Evolutionary conservation across 805 yeast species (phyloP), one percentile per base, ranked within the genome.

Genomic region (Kazachstania martiniae): DNA sequence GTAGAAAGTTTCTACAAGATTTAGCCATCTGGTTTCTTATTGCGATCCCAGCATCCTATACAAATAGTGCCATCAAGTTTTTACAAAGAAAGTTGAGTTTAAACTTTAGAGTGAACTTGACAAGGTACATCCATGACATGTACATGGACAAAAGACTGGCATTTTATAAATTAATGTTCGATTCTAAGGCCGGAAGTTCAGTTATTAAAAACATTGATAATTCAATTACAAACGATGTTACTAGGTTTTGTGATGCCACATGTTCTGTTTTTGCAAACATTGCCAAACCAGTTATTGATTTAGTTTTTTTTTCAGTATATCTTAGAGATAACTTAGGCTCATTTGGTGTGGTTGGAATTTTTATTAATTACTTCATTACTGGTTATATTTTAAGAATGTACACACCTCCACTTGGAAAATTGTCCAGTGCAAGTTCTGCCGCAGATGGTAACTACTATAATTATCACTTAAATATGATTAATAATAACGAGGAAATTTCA

Each of bases 1-100:
- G 86, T 13, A 69, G 63, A 42, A 77, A 77, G 33, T 87, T 87
- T 46, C 54, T 75, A 25, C 64, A 82, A 37, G 95, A 87, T 53
- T 63, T 87, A 54, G 68, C 74, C 8, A 80, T 81, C 55, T 87
- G 96, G 96, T 72, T 87, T 37, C 58, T 82, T 38, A 76, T 87
- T 50, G 95, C 95, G 1, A 74, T 87, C 40, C 97, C 97, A 2
- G 94, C 95, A 0, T 77, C 91, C 3, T 87, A 84, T 55, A 81
- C 95, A 21, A 87, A 87, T 56, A 80, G 94, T 29, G 86, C 89
- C 36, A 87, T 87, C 51, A 82, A 80, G 51, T 83, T 71, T 47
- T 60, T 87, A 44, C 82, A 86, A 34, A 72, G 77, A 47, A 69
- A 83, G 44, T 61, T 87, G 37, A 74, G 94, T 9, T 65, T 85